These are phyloP conservation scores for Cadophora sp. DNA, from an alignment of 2,329 filamentous ascomycete genomes.

Conservation along the genomic window DNA sequence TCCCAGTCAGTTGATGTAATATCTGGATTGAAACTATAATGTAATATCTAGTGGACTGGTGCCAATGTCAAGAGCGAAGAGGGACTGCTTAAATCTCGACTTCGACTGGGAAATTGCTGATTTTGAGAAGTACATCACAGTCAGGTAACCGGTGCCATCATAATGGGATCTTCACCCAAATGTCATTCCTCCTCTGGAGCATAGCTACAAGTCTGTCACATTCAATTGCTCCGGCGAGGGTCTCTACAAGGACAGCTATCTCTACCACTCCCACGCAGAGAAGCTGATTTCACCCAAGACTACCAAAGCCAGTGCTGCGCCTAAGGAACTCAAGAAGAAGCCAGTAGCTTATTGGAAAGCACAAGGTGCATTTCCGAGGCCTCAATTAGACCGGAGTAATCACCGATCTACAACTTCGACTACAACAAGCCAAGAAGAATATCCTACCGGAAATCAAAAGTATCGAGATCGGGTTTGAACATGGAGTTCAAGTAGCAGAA, in stretches of 20 bases:
- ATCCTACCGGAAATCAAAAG: slow-evolving; percentile 28
- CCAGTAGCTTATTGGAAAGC: slow-evolving; percentile 32
- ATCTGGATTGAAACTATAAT: too few relatives aligned
- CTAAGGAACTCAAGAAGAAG: slow-evolving; percentile 28
- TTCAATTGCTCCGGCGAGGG: slow-evolving; percentile 32
- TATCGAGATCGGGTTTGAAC: slow-evolving; percentile 28
- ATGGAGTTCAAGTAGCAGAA: slow-evolving; percentile 29
- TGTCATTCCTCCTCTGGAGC: slow-evolving; percentile 26
- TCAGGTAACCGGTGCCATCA: neutral
- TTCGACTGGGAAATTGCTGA: too few relatives aligned
- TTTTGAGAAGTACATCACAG: too few relatives aligned
- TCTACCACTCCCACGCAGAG: slow-evolving; percentile 30
- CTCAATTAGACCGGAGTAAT: slow-evolving; percentile 29
- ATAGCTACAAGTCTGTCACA: slow-evolving; percentile 30
- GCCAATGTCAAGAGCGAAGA: too few relatives aligned
- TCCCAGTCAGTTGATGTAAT: neutral
- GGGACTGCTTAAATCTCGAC: too few relatives aligned
- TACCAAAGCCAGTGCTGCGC: slow-evolving; percentile 20
- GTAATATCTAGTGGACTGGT: too few relatives aligned
- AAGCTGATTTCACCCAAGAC: slow-evolving; percentile 30
- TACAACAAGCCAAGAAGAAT: slow-evolving; percentile 32
- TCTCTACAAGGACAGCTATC: slow-evolving; percentile 29
- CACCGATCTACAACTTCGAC: slow-evolving; percentile 28
- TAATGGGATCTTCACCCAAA: slow-evolving; percentile 32
- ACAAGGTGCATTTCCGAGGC: slow-evolving; percentile 33